Evolutionary conservation across 164 flowering plant genomes (phyloP), one percentile per base, ranked within the genome.

Genomic region (Stephania cephalantha): DNA sequence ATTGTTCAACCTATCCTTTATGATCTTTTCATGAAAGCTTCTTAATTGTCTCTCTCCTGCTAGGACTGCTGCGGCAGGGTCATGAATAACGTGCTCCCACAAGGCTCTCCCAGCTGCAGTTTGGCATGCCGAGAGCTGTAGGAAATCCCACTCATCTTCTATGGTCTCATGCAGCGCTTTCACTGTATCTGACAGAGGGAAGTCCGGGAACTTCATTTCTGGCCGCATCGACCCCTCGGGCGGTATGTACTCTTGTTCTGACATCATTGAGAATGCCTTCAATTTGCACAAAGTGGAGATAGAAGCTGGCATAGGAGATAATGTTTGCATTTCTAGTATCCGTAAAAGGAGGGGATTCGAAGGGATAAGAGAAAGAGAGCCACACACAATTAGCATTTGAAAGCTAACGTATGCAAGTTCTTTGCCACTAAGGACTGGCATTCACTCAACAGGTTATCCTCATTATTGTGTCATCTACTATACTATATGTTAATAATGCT

Each of bases 51-150:
- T 87, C 83, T 90, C 97, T 64, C 95, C 98, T 3, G 97, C 95
- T 7, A 94, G 87, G 53, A 92, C 67, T 73, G 85, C 97, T 42
- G 98, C 98, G 25, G 88, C 78, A 0, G 92, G 91, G 73, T 93
- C 98, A 55, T 86, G 84, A 73, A 88, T 85, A 69, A 90, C 87
- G 80, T 92, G 97, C 82, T 89, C 90, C 98, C 98, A 94, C 75
- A 94, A 76, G 9, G 98, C 97, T 77, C 98, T 83, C 42, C 95
- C 97, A 1, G 97, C 98, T 46, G 98, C 98, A 0, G 91, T 91
- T 83, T 91, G 98, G 82, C 97, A 91, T 1, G 97, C 97, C 1
- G 93, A 87, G 31, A 79, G 85, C 77, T 83, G 83, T 10, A 88
- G 86, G 12, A 80, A 71, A 73, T 91, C 92, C 97, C 98, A 90